Evolutionary conservation across 2,329 filamentous ascomycete genomes (phyloP).

Genomic region (Ophiosphaerella korrae): DNA sequence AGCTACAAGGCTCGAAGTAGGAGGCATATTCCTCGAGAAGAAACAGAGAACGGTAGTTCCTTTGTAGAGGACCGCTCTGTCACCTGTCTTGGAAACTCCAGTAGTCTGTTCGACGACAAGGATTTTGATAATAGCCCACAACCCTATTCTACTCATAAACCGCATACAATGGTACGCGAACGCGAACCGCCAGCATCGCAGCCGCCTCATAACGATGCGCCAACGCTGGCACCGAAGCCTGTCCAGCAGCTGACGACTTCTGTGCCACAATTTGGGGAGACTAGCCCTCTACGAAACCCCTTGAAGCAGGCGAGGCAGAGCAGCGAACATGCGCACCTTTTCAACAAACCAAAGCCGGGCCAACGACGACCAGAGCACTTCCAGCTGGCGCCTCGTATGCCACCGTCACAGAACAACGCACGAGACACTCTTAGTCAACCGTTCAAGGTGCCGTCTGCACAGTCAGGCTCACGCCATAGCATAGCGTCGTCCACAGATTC

Average conservation of each 20-base stretch:
- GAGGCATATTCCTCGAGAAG: conserved; percentile 6
- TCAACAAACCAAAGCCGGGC: conserved; percentile 59
- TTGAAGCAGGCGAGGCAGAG: conserved; percentile 42
- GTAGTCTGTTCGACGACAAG: conserved; percentile 43
- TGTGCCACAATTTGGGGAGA: conserved; percentile 60
- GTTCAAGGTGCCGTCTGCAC: conserved; percentile 20
- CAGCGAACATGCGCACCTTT: conserved; percentile 47
- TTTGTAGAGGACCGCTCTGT: conserved; percentile 1
- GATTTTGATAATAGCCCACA: background rate
- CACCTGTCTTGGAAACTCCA: conserved; percentile 36
- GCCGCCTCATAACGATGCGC: conserved; percentile 25
- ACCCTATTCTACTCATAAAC: conserved; percentile 3
- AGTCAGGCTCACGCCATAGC: conserved; percentile 30
- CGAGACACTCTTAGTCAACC: conserved; percentile 14
- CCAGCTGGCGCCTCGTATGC: conserved; percentile 35
- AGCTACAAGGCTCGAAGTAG: conserved; percentile 18
- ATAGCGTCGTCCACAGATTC: conserved; percentile 35
- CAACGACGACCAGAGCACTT: conserved; percentile 58
- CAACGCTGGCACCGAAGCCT: conserved; percentile 29
- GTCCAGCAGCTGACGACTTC: conserved; percentile 39
- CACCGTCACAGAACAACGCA: conserved; percentile 3
- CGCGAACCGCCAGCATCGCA: conserved; percentile 51
- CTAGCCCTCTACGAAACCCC: conserved; percentile 61
- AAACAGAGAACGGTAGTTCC: conserved; percentile 1
- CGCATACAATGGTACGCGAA: conserved; percentile 57